A percentile compares a stretch with the other conserved stretches of the same genome.
phyloP scores from a whole-genome alignment of 805 yeast species.

The Sungouiozyma intestinalis region DNA sequence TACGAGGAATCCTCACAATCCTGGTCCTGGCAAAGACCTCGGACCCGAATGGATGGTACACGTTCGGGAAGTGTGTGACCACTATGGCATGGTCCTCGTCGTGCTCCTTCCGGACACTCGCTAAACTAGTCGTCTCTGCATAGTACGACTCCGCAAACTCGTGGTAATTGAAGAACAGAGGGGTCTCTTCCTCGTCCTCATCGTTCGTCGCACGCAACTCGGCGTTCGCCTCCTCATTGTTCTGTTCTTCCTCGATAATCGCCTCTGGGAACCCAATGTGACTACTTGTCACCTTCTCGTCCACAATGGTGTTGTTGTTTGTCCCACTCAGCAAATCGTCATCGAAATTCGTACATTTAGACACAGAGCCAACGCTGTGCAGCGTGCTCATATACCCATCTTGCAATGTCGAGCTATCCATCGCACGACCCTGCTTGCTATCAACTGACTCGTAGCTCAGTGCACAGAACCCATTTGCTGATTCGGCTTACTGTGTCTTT shows the following conservation, averaged over 20 bases:
- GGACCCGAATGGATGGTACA: constrained; percentile 31
- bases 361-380: not conserved
- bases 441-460: not conserved
- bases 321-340: not conserved
- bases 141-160: constrained; percentile 39
- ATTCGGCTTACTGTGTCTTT: not conserved
- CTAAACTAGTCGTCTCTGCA: constrained; percentile 9
- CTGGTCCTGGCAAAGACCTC: constrained; percentile 33
- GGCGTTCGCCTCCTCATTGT: not conserved
- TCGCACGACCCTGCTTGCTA: too few relatives aligned
- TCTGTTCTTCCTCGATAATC: not conserved
- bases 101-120: constrained; percentile 12
- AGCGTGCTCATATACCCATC: not conserved
- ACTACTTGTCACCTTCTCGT: not conserved
- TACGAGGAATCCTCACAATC: constrained; percentile 56
- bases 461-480: not conserved
- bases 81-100: constrained; percentile 32
- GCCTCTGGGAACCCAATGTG: not conserved
- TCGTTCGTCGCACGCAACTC: not conserved
- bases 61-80: constrained; percentile 59
- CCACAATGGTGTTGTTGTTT: not conserved
- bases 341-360: not conserved
- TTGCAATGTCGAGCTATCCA: not conserved
- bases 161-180: constrained; percentile 56
- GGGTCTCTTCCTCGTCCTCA: constrained; percentile 3